These are phyloP conservation scores for Dryas octopetala DNA, from an alignment of 306 rosid genomes.

Conservation along the genomic window DNA sequence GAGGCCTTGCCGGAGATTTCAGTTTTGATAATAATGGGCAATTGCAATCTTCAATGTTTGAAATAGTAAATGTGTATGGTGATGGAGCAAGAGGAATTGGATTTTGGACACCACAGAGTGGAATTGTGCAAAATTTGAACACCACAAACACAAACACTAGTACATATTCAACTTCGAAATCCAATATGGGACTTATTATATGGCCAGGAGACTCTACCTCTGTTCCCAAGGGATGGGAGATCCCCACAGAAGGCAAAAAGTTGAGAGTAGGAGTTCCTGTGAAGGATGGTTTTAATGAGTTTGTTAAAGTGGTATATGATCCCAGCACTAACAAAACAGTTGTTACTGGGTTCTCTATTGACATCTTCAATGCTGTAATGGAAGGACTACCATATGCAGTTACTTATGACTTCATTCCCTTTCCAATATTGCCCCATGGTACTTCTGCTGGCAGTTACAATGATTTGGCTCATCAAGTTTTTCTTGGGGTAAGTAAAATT, in stretches of 20 bases:
- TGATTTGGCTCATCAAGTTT: conserved; percentile 20
- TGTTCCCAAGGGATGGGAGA: conserved; percentile 36
- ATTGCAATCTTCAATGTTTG: conserved; percentile 28
- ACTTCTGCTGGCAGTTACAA: conserved; percentile 15
- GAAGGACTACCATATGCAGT: too few relatives aligned
- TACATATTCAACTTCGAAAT: background rate
- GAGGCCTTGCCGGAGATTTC: conserved; percentile 41
- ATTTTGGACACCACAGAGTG: conserved; percentile 9
- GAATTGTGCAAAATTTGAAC: background rate
- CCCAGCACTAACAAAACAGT: too few relatives aligned
- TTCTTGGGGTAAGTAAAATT: conserved; percentile 27
- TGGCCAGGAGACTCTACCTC: conserved; percentile 38
- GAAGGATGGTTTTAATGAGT: too few relatives aligned
- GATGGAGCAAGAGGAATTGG: conserved; percentile 4
- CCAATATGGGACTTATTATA: conserved; percentile 16
- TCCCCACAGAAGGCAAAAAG: conserved; percentile 11
- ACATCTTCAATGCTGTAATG: too few relatives aligned
- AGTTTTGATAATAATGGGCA: conserved; percentile 24
- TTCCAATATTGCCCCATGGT: conserved; percentile 2
- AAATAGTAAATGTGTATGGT: conserved; percentile 36
- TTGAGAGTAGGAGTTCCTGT: too few relatives aligned
- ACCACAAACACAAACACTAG: background rate
- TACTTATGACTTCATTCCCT: conserved; percentile 27
- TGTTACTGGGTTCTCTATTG: too few relatives aligned
- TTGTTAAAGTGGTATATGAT: too few relatives aligned